phyloP scores from a whole-genome alignment of 1,139 yeast genomes.

The Candida albicans region DNA sequence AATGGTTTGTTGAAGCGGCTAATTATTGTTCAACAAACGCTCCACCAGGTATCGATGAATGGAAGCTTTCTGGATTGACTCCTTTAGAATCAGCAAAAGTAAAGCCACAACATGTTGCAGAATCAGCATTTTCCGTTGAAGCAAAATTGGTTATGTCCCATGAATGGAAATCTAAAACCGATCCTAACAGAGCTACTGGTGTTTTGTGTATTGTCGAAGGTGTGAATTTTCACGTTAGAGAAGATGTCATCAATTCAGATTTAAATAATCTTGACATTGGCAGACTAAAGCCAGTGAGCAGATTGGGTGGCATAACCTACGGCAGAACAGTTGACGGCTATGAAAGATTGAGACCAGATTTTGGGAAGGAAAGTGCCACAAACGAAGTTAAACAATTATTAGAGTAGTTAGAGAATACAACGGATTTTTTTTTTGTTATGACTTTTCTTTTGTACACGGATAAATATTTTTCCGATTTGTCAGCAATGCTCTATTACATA shows the following conservation, averaged over 20 bases:
- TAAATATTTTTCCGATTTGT: background rate
- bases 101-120: constrained; percentile 58
- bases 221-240: constrained; percentile 55
- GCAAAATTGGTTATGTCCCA: constrained; percentile 47
- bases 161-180: constrained; percentile 44
- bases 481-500: background rate
- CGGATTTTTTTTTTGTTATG: background rate
- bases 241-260: constrained; percentile 50
- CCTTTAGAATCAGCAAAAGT: constrained; percentile 45
- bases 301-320: constrained; percentile 58
- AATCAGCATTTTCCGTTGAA: constrained; percentile 61
- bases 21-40: constrained; percentile 50
- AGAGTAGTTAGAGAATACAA: background rate
- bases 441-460: background rate
- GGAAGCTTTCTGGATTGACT: constrained; percentile 57
- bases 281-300: constrained; percentile 52
- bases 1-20: constrained; percentile 67
- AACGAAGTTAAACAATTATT: constrained; percentile 12
- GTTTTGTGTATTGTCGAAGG: constrained; percentile 52
- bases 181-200: constrained; percentile 40
- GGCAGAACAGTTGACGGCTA: constrained; percentile 43
- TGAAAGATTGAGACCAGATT: constrained; percentile 46
- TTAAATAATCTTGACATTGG: constrained; percentile 41
- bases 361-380: constrained; percentile 16
- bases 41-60: constrained; percentile 54